A percentile compares a stretch with the other conserved stretches of the same genome.
These are phyloP conservation scores for Suillus tomentosus DNA, from an alignment of 768 basidiomycete genomes.

Conservation along the genomic window DNA sequence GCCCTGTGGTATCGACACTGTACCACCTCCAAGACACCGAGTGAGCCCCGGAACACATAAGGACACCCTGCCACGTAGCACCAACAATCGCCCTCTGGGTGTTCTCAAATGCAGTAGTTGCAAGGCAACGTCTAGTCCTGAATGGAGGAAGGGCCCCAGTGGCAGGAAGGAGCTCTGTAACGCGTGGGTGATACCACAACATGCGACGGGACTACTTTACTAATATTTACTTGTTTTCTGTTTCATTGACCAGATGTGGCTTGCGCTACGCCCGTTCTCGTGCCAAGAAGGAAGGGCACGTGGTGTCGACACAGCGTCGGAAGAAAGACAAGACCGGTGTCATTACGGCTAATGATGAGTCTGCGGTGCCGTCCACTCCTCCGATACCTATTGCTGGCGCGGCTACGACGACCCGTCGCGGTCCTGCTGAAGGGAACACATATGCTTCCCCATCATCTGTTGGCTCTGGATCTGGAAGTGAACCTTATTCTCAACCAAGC, in stretches of 20 bases:
- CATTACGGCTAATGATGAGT: slow-evolving; percentile 30
- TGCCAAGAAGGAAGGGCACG: slow-evolving; percentile 83
- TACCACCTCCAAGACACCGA: slow-evolving; percentile 58
- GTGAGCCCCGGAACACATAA: slow-evolving; percentile 53
- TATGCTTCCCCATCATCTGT: slow-evolving; percentile 48
- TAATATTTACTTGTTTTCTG: slow-evolving; percentile 21
- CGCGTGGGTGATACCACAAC: slow-evolving; percentile 60
- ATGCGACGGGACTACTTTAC: slow-evolving; percentile 10
- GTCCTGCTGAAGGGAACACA: slow-evolving; percentile 50
- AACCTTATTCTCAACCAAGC: slow-evolving; percentile 52
- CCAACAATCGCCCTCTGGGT: slow-evolving; percentile 69
- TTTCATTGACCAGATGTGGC: slow-evolving; percentile 60
- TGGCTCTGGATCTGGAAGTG: slow-evolving; percentile 59
- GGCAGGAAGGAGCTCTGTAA: slow-evolving; percentile 93
- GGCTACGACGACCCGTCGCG: slow-evolving; percentile 48
- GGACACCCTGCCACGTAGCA: slow-evolving; percentile 45
- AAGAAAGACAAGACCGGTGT: slow-evolving; percentile 57
- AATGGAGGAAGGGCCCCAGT: slow-evolving; percentile 90
- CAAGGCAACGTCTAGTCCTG: slow-evolving; percentile 79
- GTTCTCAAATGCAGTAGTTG: slow-evolving; percentile 78
- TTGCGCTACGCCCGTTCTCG: slow-evolving; percentile 84
- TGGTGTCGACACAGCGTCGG: slow-evolving; percentile 50
- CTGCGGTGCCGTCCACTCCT: slow-evolving; percentile 21
- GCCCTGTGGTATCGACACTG: slow-evolving; percentile 41
- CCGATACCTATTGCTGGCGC: slow-evolving; percentile 42